Conservation (phyloP, 2,329 filamentous ascomycete genomes). For the Monosporascus sp. region DNA sequence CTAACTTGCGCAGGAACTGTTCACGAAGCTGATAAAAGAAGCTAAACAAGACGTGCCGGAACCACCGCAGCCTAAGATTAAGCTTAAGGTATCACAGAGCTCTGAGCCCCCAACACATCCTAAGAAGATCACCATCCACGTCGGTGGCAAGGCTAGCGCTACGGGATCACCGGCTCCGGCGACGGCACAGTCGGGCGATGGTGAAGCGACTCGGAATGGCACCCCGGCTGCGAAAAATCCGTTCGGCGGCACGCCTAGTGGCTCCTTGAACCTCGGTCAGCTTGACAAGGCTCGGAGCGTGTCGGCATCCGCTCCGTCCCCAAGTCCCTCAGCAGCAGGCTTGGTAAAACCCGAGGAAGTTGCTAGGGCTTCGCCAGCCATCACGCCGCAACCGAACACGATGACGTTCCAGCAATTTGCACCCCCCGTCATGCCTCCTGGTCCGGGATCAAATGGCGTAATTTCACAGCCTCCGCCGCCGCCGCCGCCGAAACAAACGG, state of each 20-base stretch:
- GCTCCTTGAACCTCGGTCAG: slow-evolving; percentile 14
- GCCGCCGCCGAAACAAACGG: slow-evolving; percentile 20
- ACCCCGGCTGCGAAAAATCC: slow-evolving; percentile 21
- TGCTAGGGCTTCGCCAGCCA: slow-evolving; percentile 27
- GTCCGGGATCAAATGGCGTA: slow-evolving; percentile 12
- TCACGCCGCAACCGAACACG: slow-evolving; percentile 21
- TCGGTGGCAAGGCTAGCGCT: slow-evolving; percentile 54
- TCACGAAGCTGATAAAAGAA: slow-evolving; percentile 62
- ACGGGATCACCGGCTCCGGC: slow-evolving; percentile 46
- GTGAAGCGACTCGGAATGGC: slow-evolving; percentile 26
- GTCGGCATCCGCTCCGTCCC: slow-evolving; percentile 37
- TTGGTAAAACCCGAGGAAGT: slow-evolving; percentile 31
- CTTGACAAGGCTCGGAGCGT: slow-evolving; percentile 38
- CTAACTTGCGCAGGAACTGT: slow-evolving; percentile 51
- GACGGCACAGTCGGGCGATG: slow-evolving; percentile 30
- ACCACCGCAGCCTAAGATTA: slow-evolving; percentile 71
- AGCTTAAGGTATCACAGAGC: slow-evolving; percentile 62
- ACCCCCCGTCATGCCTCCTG: slow-evolving; percentile 15
- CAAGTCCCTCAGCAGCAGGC: slow-evolving; percentile 35
- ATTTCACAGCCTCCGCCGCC: slow-evolving; percentile 17
- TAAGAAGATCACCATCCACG: slow-evolving; percentile 68
- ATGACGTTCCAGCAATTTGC: slow-evolving; percentile 26
- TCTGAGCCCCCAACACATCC: slow-evolving; percentile 38
- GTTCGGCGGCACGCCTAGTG: slow-evolving; percentile 19
- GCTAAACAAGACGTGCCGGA: slow-evolving; percentile 70